Evolutionary conservation across 2,329 filamentous ascomycete genomes (phyloP), one percentile per base, ranked within the genome.

Genomic region (Fusarium abutilonis): DNA sequence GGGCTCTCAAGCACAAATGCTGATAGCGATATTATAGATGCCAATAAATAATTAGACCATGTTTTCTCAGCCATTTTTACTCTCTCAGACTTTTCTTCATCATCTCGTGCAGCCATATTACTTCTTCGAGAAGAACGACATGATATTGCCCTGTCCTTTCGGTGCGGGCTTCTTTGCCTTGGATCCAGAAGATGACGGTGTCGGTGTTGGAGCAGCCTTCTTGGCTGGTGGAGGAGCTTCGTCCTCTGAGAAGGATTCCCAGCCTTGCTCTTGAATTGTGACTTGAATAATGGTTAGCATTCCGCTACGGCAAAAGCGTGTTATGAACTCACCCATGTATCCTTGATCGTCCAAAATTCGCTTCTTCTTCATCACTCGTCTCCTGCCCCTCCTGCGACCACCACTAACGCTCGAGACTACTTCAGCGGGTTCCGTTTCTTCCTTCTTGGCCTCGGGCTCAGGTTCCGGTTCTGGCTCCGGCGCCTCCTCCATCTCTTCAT

Each of bases 231-330:
- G 75, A 9, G 78, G 81, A 19, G 88, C 85, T 65, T 97, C 93
- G 63, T 96, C 93, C 73, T 97, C 93, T 0, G 92, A 96, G 78
- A 96, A 97, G 0, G 90, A 94, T 74, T 97, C 93, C 93, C 93
- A 97, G 1, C 83, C 89, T 0, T 85, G 78, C 72, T 96, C 92
- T 76, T 96, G 91, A 65, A 89, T 89, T 2, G 93, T 97, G 29
- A 97, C 93, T 95, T 68, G 35, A 60, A 39, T 11, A 34, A 21
- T 15, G 11, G 42, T 69, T 67, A 68, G 63, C 44, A 52, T 42
- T 14, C 26, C 31, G 15, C 1, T 6, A 11, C 9, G 9, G 4
- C 6, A 40, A 14, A 21, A 14, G 28, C 4, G 14, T 8, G 7
- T 26, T n/a, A 11, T 4, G 29, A 44, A 77, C 87, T 75, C 81